Base-by-base conservation (phyloP, 78 protist species). In the Polysphondylium violaceum region DNA sequence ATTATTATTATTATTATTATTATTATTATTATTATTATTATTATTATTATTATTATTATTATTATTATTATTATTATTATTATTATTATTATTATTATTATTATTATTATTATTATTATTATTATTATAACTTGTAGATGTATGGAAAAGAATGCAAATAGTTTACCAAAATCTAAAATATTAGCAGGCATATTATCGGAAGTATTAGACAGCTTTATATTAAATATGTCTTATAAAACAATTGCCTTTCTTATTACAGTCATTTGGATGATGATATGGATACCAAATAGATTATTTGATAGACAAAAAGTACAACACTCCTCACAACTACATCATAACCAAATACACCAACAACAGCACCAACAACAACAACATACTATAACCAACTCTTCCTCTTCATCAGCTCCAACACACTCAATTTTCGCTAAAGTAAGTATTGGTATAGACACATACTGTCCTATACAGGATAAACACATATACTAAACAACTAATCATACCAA, bases 131-230 rank as follows among this genome's bases (percentile, higher is more conserved):
- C 21, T 29, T 14, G 8, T 0, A 36, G n/a, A n/a, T n/a, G 76
- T 16, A 69, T 69, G 59, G 58, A 51, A 14, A 69, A 69, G 36
- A 58, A 69, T 43, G 60, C 76, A 11, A 25, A 53, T n/a, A 43
- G 38, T 16, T 44, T 69, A 69, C 76, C 76, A 69, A 69, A 69
- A 25, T 69, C 76, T 27, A 69, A 69, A 67, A 69, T 69, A 43
- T 50, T 69, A 23, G 76, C 76, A 69, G 76, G 43, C 41, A 69
- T 69, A 23, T 69, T 69, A 69, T 69, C 76, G 27, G 76, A 69
- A 69, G 76, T 43, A 25, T 69, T 69, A 27, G 76, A 69, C 43
- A 43, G 59, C 27, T 69, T 69, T 69, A 44, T 69, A 27, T 36
- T 58, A 43, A 43, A 23, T 14, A 69, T 69, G 76, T 69, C 76